Evolutionary conservation across 805 yeast genomes (phyloP).

Genomic region (Gaillardinia entomophila): DNA sequence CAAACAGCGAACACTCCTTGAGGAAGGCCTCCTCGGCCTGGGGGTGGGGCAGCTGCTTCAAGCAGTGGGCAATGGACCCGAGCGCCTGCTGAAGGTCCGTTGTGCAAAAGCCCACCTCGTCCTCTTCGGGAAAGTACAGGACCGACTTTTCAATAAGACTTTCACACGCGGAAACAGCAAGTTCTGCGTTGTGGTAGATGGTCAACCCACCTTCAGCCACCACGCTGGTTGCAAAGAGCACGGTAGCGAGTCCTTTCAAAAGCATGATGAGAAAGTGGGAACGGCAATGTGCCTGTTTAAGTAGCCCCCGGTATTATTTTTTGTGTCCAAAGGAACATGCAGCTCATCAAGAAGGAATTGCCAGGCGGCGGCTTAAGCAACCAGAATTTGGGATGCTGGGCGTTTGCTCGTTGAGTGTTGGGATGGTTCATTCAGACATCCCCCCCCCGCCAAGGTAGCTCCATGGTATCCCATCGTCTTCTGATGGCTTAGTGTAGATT

Average conservation of each 20-base stretch:
- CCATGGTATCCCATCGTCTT: too few relatives aligned
- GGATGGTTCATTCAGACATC: too few relatives aligned
- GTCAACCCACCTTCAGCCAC: constrained; percentile 13
- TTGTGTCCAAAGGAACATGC: too few relatives aligned
- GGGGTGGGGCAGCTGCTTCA: constrained; percentile 15
- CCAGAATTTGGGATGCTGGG: too few relatives aligned
- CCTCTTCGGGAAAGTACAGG: constrained; percentile 16
- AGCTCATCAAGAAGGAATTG: too few relatives aligned
- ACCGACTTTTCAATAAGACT: constrained; percentile 19
- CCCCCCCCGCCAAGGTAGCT: too few relatives aligned
- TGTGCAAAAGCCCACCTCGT: constrained; percentile 27
- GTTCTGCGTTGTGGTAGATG: constrained; percentile 17
- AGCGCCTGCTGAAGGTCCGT: constrained; percentile 30
- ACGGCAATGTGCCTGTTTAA: background rate
- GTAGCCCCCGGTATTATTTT: background rate
- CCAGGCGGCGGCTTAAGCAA: too few relatives aligned
- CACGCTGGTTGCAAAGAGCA: constrained; percentile 7
- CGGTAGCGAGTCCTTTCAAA: constrained; percentile 9
- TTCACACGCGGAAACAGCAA: constrained; percentile 22
- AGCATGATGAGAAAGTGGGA: background rate
- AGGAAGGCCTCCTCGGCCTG: constrained; percentile 14
- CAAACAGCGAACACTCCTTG: constrained; percentile 6
- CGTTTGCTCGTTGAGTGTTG: too few relatives aligned
- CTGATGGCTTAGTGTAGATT: too few relatives aligned
- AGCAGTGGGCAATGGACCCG: constrained; percentile 33